Evolutionary conservation across 768 basidiomycete species (phyloP).

Genomic region (Lepiota brunneoincarnata): DNA sequence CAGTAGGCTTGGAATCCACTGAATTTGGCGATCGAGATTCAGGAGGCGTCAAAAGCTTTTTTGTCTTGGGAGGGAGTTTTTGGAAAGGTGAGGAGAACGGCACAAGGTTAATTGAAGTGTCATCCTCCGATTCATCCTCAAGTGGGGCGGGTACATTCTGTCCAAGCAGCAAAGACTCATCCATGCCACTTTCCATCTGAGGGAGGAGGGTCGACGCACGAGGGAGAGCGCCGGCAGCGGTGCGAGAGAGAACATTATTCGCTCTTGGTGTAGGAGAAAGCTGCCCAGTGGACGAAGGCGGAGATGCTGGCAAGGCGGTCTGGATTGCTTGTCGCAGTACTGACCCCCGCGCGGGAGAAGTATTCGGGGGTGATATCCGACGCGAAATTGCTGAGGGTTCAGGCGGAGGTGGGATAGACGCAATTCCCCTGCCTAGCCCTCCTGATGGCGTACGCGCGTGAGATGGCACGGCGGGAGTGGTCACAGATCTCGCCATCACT

Average conservation of each 20-base stretch:
- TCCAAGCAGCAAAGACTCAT: constrained; percentile 69
- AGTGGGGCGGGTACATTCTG: constrained; percentile 75
- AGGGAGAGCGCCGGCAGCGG: constrained; percentile 31
- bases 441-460: constrained; percentile 40
- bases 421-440: constrained; percentile 26
- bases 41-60: constrained; percentile 32
- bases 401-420: constrained; percentile 40
- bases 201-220: constrained; percentile 45
- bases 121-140: constrained; percentile 68
- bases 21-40: constrained; percentile 51
- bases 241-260: constrained; percentile 19
- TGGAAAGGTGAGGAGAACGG: constrained; percentile 74
- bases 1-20: constrained; percentile 42
- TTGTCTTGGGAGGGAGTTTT: constrained; percentile 33
- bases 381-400: constrained; percentile 35
- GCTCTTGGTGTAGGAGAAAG: constrained; percentile 27
- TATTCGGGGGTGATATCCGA: constrained; percentile 47
- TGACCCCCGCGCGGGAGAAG: constrained; percentile 23
- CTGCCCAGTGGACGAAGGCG: constrained; percentile 29
- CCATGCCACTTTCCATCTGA: constrained; percentile 34
- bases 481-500: constrained; percentile 42
- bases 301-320: constrained; percentile 35
- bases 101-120: constrained; percentile 57
- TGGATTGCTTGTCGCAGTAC: constrained; percentile 38
- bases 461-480: constrained; percentile 26